Percentiles rank a stretch among this genome's conserved stretches.
phyloP scores from a whole-genome alignment of 2,329 filamentous ascomycete genomes.

The Diaporthe longicolla region DNA sequence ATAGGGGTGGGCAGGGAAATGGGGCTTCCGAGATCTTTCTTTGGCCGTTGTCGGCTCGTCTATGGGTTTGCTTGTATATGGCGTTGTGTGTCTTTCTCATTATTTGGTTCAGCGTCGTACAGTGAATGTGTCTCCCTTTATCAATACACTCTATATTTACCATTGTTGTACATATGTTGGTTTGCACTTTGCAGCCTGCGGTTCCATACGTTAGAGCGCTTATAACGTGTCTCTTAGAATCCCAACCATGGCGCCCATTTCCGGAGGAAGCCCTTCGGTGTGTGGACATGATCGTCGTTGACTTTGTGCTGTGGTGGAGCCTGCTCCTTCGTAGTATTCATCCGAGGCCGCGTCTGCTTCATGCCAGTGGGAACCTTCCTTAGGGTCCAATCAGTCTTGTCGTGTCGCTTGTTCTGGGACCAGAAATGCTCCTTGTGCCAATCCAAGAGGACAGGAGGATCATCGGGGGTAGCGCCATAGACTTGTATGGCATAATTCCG shows the following conservation, averaged over 20 bases:
- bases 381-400: no score
- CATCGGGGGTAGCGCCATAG: neutral
- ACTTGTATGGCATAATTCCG: no score
- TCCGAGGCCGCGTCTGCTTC: no score
- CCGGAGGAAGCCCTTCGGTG: neutral
- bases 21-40: neutral
- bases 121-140: neutral
- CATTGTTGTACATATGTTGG: neutral
- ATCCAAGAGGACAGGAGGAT: neutral
- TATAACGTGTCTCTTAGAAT: no score
- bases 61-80: neutral
- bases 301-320: neutral
- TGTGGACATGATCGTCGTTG: no score
- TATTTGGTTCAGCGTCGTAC: neutral
- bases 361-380: neutral
- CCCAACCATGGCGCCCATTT: neutral
- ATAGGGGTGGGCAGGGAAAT: neutral
- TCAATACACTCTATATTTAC: slow-evolving; percentile 6
- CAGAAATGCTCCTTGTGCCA: slow-evolving; percentile 11
- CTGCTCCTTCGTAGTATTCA: neutral
- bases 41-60: neutral
- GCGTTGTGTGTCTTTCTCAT: neutral
- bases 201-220: no score
- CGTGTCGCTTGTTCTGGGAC: neutral
- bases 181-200: no score